Conservation (phyloP, 495 filamentous ascomycete species). For the Usnea hakonensis region DNA sequence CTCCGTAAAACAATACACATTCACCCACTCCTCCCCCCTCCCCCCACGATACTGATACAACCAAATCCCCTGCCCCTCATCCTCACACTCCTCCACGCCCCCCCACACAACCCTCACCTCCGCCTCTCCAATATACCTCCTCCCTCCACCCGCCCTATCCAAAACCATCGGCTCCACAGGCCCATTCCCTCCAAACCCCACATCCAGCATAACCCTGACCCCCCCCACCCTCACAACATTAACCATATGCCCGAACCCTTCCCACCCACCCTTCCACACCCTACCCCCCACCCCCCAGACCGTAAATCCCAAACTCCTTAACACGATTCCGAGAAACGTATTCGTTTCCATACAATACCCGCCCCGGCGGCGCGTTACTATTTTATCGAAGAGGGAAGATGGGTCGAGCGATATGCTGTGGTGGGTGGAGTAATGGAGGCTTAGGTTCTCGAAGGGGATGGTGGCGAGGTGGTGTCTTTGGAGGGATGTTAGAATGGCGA, state of each 20-base stretch:
- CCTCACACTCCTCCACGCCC: too few species aligned
- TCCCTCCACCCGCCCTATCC: too few species aligned
- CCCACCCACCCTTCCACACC: slow-evolving; percentile 27
- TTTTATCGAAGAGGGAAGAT: slow-evolving; percentile 53
- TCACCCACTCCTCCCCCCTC: slow-evolving; percentile 40
- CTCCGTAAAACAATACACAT: slow-evolving; percentile 53
- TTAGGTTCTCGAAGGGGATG: slow-evolving; percentile 66
- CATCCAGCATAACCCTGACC: slow-evolving; percentile 65
- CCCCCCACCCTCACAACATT: too few species aligned
- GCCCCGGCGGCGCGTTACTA: slow-evolving; percentile 54
- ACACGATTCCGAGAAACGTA: slow-evolving; percentile 54
- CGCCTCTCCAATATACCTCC: too few species aligned
- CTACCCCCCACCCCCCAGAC: slow-evolving; percentile 43
- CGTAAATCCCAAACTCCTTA: slow-evolving; percentile 54
- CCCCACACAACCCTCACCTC: too few species aligned
- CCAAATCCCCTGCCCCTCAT: slow-evolving; percentile 46
- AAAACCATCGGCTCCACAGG: slow-evolving; percentile 49
- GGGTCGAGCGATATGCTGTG: slow-evolving; percentile 49
- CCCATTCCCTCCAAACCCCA: slow-evolving; percentile 62
- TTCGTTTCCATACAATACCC: slow-evolving; percentile 77
- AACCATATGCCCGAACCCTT: slow-evolving; percentile 56
- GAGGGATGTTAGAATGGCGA: too few species aligned
- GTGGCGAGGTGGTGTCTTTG: slow-evolving; percentile 44
- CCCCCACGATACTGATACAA: slow-evolving; percentile 52
- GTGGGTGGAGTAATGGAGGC: slow-evolving; percentile 46